These are phyloP conservation scores for Spatholobus suberectus DNA, from an alignment of 306 rosid species.

Conservation along the genomic window DNA sequence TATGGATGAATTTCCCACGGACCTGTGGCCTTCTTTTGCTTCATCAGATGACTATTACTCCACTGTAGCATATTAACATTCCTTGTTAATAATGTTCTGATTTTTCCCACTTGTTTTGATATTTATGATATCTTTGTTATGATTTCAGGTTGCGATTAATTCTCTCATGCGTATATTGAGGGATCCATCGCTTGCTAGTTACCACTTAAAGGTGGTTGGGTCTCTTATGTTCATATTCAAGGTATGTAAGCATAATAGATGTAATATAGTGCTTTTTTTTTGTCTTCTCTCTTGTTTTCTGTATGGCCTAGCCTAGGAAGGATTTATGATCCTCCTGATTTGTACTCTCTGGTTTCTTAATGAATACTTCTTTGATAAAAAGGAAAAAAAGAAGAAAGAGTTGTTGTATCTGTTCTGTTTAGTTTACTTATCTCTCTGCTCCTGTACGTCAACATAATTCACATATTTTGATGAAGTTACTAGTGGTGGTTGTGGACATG, in stretches of 20 bases:
- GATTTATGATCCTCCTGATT: slow-evolving; percentile 3
- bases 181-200: slow-evolving; percentile 94
- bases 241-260: slow-evolving; percentile 56
- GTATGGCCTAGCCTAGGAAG: neutral
- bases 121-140: slow-evolving; percentile 11
- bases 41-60: slow-evolving; percentile 94
- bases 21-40: slow-evolving; percentile 97
- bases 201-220: slow-evolving; percentile 91
- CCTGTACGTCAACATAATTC: neutral
- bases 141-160: slow-evolving; percentile 89
- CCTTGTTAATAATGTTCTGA: slow-evolving; percentile 5
- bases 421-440: neutral
- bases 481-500: neutral
- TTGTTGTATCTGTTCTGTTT: neutral
- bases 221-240: slow-evolving; percentile 99
- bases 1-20: slow-evolving; percentile 84
- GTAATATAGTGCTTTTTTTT: slow-evolving; percentile 2
- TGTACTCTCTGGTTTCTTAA: neutral
- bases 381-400: neutral
- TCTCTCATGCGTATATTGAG: slow-evolving; percentile 98
- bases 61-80: slow-evolving; percentile 63
- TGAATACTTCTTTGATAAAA: neutral
- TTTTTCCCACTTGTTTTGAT: slow-evolving; percentile 28
- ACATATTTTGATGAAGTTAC: neutral
- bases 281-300: neutral